Conservation (phyloP, 2,329 filamentous ascomycete genomes). For the Talaromyces sp. region DNA sequence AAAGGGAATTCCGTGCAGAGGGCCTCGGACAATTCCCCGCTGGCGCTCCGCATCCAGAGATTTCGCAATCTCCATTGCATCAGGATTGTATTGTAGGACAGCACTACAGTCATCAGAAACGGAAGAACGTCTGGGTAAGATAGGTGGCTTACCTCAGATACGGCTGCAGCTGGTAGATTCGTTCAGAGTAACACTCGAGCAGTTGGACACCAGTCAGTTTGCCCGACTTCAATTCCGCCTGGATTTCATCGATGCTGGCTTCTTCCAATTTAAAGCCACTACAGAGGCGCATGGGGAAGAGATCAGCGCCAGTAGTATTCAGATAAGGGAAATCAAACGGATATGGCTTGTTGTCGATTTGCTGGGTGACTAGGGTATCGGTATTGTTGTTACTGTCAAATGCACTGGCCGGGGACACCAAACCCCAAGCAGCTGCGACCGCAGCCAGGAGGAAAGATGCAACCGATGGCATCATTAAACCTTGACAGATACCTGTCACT, state of each 20-base stretch:
- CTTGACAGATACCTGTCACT: constrained; percentile 45
- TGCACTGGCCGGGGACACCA: not conserved
- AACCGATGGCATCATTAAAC: constrained; percentile 20
- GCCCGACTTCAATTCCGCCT: constrained; percentile 52
- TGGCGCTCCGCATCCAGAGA: constrained; percentile 58
- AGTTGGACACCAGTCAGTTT: constrained; percentile 56
- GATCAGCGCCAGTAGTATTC: constrained; percentile 24
- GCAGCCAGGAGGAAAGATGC: not conserved
- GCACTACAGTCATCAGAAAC: constrained; percentile 19
- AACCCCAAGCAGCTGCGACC: not conserved
- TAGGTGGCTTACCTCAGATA: constrained; percentile 55
- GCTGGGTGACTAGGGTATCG: constrained; percentile 11
- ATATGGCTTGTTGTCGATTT: constrained; percentile 28
- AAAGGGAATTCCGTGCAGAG: constrained; percentile 71
- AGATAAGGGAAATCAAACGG: constrained; percentile 36
- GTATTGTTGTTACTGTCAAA: not conserved
- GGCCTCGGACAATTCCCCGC: constrained; percentile 54
- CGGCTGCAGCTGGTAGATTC: constrained; percentile 58
- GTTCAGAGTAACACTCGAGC: constrained; percentile 58
- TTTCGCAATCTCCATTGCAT: constrained; percentile 58
- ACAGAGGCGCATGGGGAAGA: constrained; percentile 63
- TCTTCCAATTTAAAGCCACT: constrained; percentile 61
- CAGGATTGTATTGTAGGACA: constrained; percentile 64
- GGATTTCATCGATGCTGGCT: constrained; percentile 65
- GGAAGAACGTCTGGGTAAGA: not conserved